These are phyloP conservation scores for Hemileccinum rubropunctum DNA, from an alignment of 768 basidiomycete species.

Conservation along the genomic window DNA sequence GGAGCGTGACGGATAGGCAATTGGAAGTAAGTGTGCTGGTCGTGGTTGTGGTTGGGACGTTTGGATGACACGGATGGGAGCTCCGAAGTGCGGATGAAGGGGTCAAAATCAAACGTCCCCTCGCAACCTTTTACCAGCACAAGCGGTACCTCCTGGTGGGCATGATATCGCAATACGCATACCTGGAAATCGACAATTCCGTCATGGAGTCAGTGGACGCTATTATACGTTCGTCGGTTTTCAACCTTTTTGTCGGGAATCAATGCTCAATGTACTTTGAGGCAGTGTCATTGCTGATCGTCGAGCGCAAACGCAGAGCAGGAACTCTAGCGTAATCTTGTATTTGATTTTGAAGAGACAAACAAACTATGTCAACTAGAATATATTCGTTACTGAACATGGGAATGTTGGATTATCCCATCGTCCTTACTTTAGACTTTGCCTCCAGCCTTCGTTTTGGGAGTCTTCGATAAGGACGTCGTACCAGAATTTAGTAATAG, in stretches of 20 bases:
- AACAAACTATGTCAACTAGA: slow-evolving; percentile 15
- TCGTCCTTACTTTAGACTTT: slow-evolving; percentile 32
- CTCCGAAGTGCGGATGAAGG: slow-evolving; percentile 28
- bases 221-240: slow-evolving; percentile 30
- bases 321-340: slow-evolving; percentile 6
- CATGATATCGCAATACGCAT: slow-evolving; percentile 35
- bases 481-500: slow-evolving; percentile 81
- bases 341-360: background rate
- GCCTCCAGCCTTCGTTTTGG: slow-evolving; percentile 64
- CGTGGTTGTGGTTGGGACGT: background rate
- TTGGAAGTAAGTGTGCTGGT: slow-evolving; percentile 11
- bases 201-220: slow-evolving; percentile 34
- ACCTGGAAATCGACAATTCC: slow-evolving; percentile 34
- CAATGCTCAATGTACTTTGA: background rate
- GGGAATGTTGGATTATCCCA: background rate
- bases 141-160: slow-evolving; percentile 34
- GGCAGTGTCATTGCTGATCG: slow-evolving; percentile 33
- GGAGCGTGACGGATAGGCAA: slow-evolving; percentile 9
- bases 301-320: slow-evolving; percentile 28
- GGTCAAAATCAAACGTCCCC: slow-evolving; percentile 23
- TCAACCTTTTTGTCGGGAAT: background rate
- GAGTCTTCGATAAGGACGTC: slow-evolving; percentile 77
- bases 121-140: slow-evolving; percentile 35
- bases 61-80: slow-evolving; percentile 13
- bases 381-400: slow-evolving; percentile 4